Evolutionary conservation across 1,139 yeast species (phyloP).

Genomic region (Sugiyamaella paludigena): DNA sequence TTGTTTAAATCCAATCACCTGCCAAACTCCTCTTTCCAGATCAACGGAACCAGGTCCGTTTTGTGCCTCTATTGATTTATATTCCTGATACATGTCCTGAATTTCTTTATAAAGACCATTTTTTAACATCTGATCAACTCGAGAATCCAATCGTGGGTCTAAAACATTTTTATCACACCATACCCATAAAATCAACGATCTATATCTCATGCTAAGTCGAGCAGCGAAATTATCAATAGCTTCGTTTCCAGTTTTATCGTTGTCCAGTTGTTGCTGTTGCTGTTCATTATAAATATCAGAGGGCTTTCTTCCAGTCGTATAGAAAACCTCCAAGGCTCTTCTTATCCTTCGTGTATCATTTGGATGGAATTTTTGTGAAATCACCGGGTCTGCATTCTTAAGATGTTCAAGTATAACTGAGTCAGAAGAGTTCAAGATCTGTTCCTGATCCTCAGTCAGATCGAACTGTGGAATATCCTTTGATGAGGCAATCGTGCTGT

Average conservation of each 20-base stretch:
- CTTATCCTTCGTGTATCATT: conserved; percentile 76
- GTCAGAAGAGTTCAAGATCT: conserved; percentile 50
- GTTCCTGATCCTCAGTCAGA: conserved; percentile 40
- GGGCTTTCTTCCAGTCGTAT: conserved; percentile 62
- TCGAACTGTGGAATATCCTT: conserved; percentile 16
- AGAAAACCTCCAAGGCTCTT: conserved; percentile 78
- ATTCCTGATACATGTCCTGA: conserved; percentile 45
- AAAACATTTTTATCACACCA: conserved; percentile 65
- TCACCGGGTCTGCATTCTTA: conserved; percentile 58
- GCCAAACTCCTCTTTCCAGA: conserved; percentile 49
- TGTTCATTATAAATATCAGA: conserved; percentile 71
- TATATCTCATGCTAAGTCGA: conserved; percentile 47
- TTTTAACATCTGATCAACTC: conserved; percentile 82
- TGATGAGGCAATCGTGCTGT: conserved; percentile 47
- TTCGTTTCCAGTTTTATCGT: not conserved
- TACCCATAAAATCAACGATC: conserved; percentile 79
- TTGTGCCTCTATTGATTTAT: conserved; percentile 17
- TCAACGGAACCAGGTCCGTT: conserved; percentile 40
- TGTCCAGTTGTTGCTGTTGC: conserved; percentile 29
- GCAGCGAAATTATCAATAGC: conserved; percentile 34
- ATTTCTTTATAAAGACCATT: conserved; percentile 63
- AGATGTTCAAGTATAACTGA: conserved; percentile 51
- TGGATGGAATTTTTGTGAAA: conserved; percentile 86
- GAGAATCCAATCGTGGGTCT: conserved; percentile 60
- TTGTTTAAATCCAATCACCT: conserved; percentile 93